Evolutionary conservation across 2,329 filamentous ascomycete species (phyloP).

Genomic region (Apiospora marii): DNA sequence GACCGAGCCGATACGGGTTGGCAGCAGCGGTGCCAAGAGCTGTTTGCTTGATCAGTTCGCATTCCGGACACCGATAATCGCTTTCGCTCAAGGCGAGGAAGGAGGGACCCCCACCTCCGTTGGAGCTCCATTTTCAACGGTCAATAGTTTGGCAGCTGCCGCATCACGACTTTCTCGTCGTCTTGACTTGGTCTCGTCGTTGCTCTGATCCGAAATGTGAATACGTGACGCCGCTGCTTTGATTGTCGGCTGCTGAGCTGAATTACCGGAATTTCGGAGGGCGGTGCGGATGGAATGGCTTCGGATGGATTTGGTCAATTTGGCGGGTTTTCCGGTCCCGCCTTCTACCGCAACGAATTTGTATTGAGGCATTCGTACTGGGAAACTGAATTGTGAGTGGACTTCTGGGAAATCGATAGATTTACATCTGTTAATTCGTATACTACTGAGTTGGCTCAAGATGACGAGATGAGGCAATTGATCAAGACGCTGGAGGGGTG

Average conservation of each 20-base stretch:
- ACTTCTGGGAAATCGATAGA: too few relatives aligned
- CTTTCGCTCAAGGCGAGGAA: too few relatives aligned
- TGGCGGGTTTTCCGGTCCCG: background rate
- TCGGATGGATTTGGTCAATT: conserved; percentile 10
- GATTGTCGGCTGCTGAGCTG: background rate
- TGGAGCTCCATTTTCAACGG: background rate
- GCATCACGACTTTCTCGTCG: background rate
- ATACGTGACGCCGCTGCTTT: background rate
- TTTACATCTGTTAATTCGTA: too few relatives aligned
- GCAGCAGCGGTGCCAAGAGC: background rate
- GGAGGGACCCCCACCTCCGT: background rate
- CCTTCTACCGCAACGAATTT: conserved; percentile 20
- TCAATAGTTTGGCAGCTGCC: background rate
- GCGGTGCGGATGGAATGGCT: conserved; percentile 24
- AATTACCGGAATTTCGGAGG: background rate
- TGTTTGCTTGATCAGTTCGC: background rate
- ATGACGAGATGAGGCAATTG: background rate
- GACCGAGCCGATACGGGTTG: background rate
- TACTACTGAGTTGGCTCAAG: background rate
- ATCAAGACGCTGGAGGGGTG: background rate
- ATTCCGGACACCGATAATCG: background rate
- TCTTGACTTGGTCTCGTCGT: background rate
- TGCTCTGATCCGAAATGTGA: background rate
- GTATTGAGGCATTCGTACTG: background rate
- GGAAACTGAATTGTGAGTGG: background rate